Percentiles rank a stretch among this genome's conserved stretches.
Evolutionary conservation across 805 yeast species (phyloP).

Genomic region (Metschnikowia chrysomelidarum): DNA sequence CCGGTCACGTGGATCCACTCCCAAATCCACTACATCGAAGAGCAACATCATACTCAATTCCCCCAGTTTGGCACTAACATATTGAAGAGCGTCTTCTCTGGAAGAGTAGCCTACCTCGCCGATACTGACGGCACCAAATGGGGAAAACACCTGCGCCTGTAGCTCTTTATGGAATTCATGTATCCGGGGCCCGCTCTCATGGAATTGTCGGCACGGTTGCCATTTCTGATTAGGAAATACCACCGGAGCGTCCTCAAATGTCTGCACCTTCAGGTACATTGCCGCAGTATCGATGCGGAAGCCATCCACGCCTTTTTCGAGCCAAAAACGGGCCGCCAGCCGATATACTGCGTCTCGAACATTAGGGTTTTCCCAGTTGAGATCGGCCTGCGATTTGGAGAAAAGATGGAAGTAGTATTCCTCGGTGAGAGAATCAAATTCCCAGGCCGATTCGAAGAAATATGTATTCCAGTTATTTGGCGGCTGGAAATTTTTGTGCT

Average conservation of each 20-base stretch:
- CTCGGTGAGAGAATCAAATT: conserved; percentile 47
- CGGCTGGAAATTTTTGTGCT: conserved; percentile 45
- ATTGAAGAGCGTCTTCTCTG: conserved; percentile 42
- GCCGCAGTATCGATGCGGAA: conserved; percentile 56
- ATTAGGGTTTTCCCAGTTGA: conserved; percentile 54
- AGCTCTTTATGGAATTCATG: conserved; percentile 55
- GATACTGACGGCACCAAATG: conserved; percentile 54
- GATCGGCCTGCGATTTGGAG: conserved; percentile 53
- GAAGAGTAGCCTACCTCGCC: conserved; percentile 52
- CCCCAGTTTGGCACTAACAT: conserved; percentile 38
- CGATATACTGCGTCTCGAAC: conserved; percentile 37
- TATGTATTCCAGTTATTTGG: conserved; percentile 54
- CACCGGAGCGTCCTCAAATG: conserved; percentile 48
- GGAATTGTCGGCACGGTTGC: conserved; percentile 35
- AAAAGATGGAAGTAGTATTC: conserved; percentile 54
- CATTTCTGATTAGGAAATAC: conserved; percentile 34
- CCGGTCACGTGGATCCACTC: conserved; percentile 34
- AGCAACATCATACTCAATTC: conserved; percentile 44
- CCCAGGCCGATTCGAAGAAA: conserved; percentile 56
- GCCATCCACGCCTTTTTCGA: conserved; percentile 53
- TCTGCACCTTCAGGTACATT: conserved; percentile 45
- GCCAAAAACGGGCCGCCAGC: conserved; percentile 50
- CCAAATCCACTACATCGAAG: conserved; percentile 36
- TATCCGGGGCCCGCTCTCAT: conserved; percentile 49
- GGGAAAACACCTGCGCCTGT: conserved; percentile 38